Conservation (phyloP, 768 basidiomycete genomes). For the Coprinopsis strossmayeri region DNA sequence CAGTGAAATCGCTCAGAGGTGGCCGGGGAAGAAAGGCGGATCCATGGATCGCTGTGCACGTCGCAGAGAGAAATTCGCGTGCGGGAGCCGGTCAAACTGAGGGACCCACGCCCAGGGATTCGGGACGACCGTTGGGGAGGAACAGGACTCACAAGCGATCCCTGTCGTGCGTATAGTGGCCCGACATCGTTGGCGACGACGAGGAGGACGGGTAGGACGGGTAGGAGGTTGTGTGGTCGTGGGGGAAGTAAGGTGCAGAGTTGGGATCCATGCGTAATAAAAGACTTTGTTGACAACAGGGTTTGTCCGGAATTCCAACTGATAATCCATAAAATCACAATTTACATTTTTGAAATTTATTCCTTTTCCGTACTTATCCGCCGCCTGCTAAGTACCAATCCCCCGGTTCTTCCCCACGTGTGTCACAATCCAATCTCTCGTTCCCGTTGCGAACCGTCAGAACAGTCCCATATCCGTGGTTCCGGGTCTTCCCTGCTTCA, state of each 20-base stretch:
- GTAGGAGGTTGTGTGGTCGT: conserved; percentile 6
- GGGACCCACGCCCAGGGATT: conserved; percentile 27
- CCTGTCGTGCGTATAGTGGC: conserved; percentile 27
- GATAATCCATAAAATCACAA: not conserved
- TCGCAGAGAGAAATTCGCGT: not conserved
- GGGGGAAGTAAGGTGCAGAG: conserved; percentile 8
- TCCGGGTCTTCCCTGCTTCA: not conserved
- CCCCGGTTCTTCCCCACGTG: conserved; percentile 4
- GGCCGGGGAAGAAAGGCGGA: not conserved
- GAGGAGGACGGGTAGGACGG: conserved; percentile 8
- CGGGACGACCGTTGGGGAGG: conserved; percentile 17
- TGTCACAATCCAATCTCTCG: conserved; percentile 1
- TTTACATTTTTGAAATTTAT: not conserved
- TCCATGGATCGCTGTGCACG: not conserved
- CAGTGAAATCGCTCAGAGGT: not conserved
- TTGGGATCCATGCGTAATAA: not conserved
- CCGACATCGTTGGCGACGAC: conserved; percentile 13
- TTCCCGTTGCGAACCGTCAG: not conserved
- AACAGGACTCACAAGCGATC: conserved; percentile 31
- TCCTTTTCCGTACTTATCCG: conserved; percentile 9
- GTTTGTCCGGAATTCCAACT: conserved; percentile 4
- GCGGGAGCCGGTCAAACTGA: not conserved
- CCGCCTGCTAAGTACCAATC: conserved; percentile 1
- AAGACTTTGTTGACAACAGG: conserved; percentile 8
- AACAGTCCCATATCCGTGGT: not conserved